These are phyloP conservation scores for Oryza rufipogon DNA, from an alignment of 176 grass and related monocot genomes.

Conservation along the genomic window DNA sequence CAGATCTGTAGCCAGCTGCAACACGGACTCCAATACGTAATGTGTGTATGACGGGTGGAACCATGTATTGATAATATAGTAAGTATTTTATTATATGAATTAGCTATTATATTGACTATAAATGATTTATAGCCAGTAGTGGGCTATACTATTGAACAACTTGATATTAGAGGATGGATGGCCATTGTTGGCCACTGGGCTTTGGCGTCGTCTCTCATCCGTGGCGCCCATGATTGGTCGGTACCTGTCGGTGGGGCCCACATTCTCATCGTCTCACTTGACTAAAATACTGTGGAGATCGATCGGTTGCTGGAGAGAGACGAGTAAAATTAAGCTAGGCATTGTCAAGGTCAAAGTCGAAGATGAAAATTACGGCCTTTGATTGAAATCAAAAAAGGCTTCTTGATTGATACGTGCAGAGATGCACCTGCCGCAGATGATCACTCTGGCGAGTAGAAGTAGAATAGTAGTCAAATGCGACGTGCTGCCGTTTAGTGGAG, in stretches of 20 bases:
- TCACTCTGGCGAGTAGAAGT: background rate
- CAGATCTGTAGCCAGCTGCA: too few relatives aligned
- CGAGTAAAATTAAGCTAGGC: background rate
- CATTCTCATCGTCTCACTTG: background rate
- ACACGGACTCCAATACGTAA: too few relatives aligned
- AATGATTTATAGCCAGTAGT: too few relatives aligned
- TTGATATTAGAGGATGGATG: background rate
- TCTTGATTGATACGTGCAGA: background rate
- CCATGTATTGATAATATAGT: too few relatives aligned
- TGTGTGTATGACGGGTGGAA: too few relatives aligned
- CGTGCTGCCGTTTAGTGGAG: background rate
- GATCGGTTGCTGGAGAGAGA: background rate
- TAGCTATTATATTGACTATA: too few relatives aligned
- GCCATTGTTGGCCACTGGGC: background rate
- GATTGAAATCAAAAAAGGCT: too few relatives aligned
- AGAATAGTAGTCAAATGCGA: background rate
- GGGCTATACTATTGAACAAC: too few relatives aligned
- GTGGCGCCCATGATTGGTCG: slow-evolving; percentile 5
- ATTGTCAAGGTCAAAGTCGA: background rate
- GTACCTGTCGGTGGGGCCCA: background rate
- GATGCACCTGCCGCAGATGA: slow-evolving; percentile 5
- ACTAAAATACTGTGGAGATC: background rate
- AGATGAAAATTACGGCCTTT: background rate
- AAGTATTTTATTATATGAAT: too few relatives aligned
- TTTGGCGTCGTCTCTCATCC: background rate